A percentile compares a stretch with the other conserved stretches of the same genome.
Conservation (phyloP, 176 grass and related monocot genomes). For the Oryza coarctata region DNA sequence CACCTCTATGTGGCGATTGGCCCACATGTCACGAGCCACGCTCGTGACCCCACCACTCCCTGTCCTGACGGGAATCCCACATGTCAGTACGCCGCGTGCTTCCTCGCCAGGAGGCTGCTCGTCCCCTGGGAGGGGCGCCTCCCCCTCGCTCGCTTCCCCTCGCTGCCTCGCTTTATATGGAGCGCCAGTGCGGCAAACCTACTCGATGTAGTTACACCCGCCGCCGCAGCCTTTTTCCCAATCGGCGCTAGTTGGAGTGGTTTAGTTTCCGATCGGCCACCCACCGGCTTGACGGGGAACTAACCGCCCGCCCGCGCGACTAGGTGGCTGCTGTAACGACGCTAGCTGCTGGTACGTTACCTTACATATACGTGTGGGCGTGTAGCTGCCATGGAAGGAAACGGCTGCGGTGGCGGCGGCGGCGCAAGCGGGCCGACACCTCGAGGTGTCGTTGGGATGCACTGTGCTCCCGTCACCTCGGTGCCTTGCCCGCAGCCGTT, state of each 20-base stretch:
- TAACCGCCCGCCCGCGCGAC: too few relatives aligned
- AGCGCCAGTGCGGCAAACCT: slow-evolving; percentile 24
- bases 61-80: slow-evolving; percentile 41
- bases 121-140: slow-evolving; percentile 31
- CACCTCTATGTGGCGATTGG: slow-evolving; percentile 40
- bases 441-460: slow-evolving; percentile 31
- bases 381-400: slow-evolving; percentile 43
- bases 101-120: slow-evolving; percentile 35
- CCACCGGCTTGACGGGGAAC: background rate
- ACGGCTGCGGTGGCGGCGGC: slow-evolving; percentile 2
- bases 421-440: slow-evolving; percentile 5
- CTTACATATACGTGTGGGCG: background rate
- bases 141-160: background rate
- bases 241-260: background rate
- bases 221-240: background rate
- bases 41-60: slow-evolving; percentile 1
- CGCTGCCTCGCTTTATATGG: slow-evolving; percentile 39
- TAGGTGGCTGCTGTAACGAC: background rate
- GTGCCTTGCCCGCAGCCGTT: slow-evolving; percentile 22
- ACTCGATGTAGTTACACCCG: slow-evolving; percentile 31
- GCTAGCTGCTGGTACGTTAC: background rate
- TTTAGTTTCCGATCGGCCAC: background rate
- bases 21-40: slow-evolving; percentile 40
- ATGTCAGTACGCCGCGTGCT: slow-evolving; percentile 30
- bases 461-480: slow-evolving; percentile 23